phyloP scores from a whole-genome alignment of 2,329 filamentous ascomycete species.

The Ascosphaera acerosa region DNA sequence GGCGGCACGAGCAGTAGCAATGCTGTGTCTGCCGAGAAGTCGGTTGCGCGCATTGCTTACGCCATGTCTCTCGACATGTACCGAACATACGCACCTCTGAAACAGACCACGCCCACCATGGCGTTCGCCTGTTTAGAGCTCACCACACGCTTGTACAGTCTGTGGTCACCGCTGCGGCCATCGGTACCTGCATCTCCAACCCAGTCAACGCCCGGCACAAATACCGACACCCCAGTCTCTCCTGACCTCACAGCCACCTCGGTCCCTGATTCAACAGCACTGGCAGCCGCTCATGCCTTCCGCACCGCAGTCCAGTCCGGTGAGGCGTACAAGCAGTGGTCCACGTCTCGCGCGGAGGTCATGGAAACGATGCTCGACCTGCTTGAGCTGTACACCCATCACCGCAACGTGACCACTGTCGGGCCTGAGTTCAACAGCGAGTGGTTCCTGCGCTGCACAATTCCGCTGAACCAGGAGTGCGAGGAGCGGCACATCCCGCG shows the following conservation, averaged over 20 bases:
- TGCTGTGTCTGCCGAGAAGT: constrained; percentile 11
- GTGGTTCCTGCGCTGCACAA: constrained; percentile 64
- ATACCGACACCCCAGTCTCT: too few relatives aligned
- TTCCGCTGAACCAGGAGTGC: constrained; percentile 60
- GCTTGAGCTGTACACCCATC: constrained; percentile 76
- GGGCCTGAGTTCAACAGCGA: constrained; percentile 48
- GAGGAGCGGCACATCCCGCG: constrained; percentile 36
- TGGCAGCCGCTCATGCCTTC: too few relatives aligned
- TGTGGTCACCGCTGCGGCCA: not conserved
- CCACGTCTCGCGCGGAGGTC: constrained; percentile 21
- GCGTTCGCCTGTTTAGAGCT: constrained; percentile 63
- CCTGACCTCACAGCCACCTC: too few relatives aligned
- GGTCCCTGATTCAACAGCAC: too few relatives aligned
- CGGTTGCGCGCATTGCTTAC: constrained; percentile 43
- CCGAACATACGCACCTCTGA: constrained; percentile 76
- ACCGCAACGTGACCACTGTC: constrained; percentile 46
- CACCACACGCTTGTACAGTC: constrained; percentile 33
- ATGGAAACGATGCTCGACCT: constrained; percentile 72
- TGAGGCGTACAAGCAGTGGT: constrained; percentile 25
- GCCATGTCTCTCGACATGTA: constrained; percentile 72
- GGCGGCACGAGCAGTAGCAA: not conserved
- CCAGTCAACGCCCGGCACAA: too few relatives aligned
- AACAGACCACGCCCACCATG: constrained; percentile 68
- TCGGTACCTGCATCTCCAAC: too few relatives aligned
- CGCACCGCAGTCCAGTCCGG: constrained; percentile 26